A percentile compares a stretch with the other conserved stretches of the same genome.
phyloP scores from a whole-genome alignment of 169 alveolate species.

The Sarcocystis neurona region DNA sequence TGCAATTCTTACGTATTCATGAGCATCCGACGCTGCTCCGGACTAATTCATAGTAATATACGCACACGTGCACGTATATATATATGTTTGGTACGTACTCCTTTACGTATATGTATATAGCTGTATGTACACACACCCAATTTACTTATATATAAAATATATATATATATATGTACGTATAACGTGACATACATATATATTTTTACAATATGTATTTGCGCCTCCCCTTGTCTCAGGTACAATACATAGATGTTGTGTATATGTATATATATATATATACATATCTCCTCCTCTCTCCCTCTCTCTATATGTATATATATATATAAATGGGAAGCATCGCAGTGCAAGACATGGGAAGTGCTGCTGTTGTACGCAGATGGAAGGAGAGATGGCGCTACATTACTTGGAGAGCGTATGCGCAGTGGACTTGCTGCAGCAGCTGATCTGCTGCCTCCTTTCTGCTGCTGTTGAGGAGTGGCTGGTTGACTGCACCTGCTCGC shows the following conservation, averaged over 20 bases:
- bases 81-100: background rate
- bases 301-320: too few relatives aligned
- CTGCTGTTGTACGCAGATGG: constrained; percentile 32
- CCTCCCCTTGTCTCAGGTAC: too few relatives aligned
- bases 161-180: background rate
- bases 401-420: constrained; percentile 57
- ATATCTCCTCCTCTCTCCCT: too few relatives aligned
- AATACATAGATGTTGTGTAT: too few relatives aligned
- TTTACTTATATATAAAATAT: background rate
- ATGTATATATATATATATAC: too few relatives aligned
- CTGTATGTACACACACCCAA: background rate
- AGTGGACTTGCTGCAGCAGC: constrained; percentile 53
- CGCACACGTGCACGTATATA: too few relatives aligned
- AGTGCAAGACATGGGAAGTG: too few relatives aligned
- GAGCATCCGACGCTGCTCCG: too few relatives aligned
- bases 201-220: too few relatives aligned
- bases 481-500: constrained; percentile 52
- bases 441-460: constrained; percentile 46
- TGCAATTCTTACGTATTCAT: too few relatives aligned
- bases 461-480: constrained; percentile 53
- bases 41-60: too few relatives aligned
- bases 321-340: too few relatives aligned
- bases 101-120: background rate
- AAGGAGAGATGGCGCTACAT: constrained; percentile 65
- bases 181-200: background rate